Evolutionary conservation across 176 grass and related monocot species (phyloP), one percentile per base, ranked within the genome.

Genomic region (Echinochloa phyllopogon): DNA sequence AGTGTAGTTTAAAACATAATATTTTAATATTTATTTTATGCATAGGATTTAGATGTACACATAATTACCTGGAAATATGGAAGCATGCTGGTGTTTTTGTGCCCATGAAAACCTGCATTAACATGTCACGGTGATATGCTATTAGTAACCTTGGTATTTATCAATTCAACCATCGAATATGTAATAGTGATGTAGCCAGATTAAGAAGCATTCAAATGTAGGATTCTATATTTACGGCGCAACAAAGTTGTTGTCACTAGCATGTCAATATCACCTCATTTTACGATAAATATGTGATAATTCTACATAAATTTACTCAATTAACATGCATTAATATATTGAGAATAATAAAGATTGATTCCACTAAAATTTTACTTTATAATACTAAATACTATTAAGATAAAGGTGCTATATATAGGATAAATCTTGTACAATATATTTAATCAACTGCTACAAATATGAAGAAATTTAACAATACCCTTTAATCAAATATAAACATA

Each of bases 101-200:
- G 76, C 85, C 85, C 91, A 90, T 61, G 91, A 85, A 64, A 93
- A 88, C 60, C 91, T 93, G 79, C 82, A 88, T 66, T 74, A 27
- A 15, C 23, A 43, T 0, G 50, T 56, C 5, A 88, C 2, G 0
- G 1, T 37, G 49, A 17, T 15, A 62, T 76, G 37, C 59, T 11
- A 69, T 4, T 65, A 42, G 6, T 1, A 10, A 2, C 10, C 59
- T 29, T 65, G 3, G 5, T 8, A 75, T 53, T 41, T 41, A 68
- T 41, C 7, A 21, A 21, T 18, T 17, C 8, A 68, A 68, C 3
- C 8, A 21, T 42, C 24, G 0, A 21, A 25, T 24, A 60, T 60
- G n/a, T 60, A 60, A 53, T 18, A 6, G 13, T 64, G 61, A 11
- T 64, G 11, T 62, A 62, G 14, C 14, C 4, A 62, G 10, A 3